These are phyloP conservation scores for Plasmopara muralis DNA, from an alignment of 352 stramenopile genomes.

Conservation along the genomic window DNA sequence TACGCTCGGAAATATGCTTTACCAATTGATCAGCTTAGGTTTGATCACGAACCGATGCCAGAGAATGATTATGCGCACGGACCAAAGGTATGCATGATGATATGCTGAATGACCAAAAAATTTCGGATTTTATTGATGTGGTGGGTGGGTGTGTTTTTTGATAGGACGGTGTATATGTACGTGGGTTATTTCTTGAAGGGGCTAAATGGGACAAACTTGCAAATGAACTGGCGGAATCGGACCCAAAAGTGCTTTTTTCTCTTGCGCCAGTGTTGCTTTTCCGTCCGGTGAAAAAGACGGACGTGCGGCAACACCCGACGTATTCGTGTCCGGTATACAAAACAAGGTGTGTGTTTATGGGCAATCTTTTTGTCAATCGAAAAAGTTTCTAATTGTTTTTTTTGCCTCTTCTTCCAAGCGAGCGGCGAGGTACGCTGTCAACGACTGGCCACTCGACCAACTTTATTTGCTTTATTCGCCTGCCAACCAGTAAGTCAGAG, in stretches of 20 bases:
- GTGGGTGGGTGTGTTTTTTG: slow-evolving; percentile 5
- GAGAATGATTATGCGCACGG: slow-evolving; percentile 65
- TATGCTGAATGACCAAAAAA: not conserved
- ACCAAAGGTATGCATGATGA: slow-evolving; percentile 37
- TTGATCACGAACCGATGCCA: slow-evolving; percentile 78
- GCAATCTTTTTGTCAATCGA: not conserved
- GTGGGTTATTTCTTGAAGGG: slow-evolving; percentile 86
- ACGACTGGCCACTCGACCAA: slow-evolving; percentile 94
- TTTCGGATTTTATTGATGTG: not conserved
- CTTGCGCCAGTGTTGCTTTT: slow-evolving; percentile 80
- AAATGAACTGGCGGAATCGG: slow-evolving; percentile 65
- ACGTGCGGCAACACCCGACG: slow-evolving; percentile 52
- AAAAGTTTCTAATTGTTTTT: not conserved
- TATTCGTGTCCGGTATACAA: slow-evolving; percentile 95
- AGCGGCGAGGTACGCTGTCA: slow-evolving; percentile 84
- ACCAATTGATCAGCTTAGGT: slow-evolving; percentile 85
- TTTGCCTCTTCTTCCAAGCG: slow-evolving; percentile 32
- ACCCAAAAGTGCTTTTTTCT: slow-evolving; percentile 87
- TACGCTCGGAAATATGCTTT: slow-evolving; percentile 89
- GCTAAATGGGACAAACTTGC: slow-evolving; percentile 79
- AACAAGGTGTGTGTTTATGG: slow-evolving; percentile 51
- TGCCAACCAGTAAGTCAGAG: slow-evolving; percentile 74
- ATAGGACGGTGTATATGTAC: slow-evolving; percentile 82
- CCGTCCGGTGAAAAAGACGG: slow-evolving; percentile 64
- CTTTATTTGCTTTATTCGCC: slow-evolving; percentile 91